Evolutionary conservation across 345 rosid genomes (phyloP), one percentile per base, ranked within the genome.

Genomic region (Ricinus communis): DNA sequence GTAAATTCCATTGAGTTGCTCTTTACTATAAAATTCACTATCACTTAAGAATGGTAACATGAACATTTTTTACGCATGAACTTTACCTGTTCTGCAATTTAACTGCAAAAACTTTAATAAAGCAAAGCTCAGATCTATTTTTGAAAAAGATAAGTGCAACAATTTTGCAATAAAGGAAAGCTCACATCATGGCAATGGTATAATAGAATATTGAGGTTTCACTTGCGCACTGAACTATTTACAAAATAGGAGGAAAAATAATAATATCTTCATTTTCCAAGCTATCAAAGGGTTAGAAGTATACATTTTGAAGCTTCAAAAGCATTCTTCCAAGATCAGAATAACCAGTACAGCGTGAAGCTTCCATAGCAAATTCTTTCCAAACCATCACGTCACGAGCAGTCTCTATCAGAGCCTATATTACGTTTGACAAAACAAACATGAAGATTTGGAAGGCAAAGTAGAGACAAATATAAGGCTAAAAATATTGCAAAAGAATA

Each of bases 331-430:
- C 98, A 58, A 96, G 89, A 62, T 89, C 96, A 66, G 81, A 76
- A 86, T 96, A 96, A 63, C 89, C 90, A 73, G 68, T 72, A 76
- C 98, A 86, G 54, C 77, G 87, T 22, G 99, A 86, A 79, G 93
- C 89, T 77, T 85, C 96, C 90, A 75, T 81, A n/a, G 98, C 95
- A 77, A 91, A 93, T 66, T 91, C 96, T 82, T 93, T 96, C 99
- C 99, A 96, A 45, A 87, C 82, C 68, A 73, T 73, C 75, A 93
- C 88, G 61, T 88, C 86, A 30, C 87, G 91, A 69, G 89, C 95
- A 69, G 83, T 70, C 71, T 93, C 97, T 57, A 79, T 62, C 59
- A 96, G 83, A 79, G 93, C 95, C 99, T 96, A 79, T 13, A 62
- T 75, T 55, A 85, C 71, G 31, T 75, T 69, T 60, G 68, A 43